Evolutionary conservation across 73 alveolate species (phyloP), one percentile per base, ranked within the genome.

Genomic region (Uronychia setigera): DNA sequence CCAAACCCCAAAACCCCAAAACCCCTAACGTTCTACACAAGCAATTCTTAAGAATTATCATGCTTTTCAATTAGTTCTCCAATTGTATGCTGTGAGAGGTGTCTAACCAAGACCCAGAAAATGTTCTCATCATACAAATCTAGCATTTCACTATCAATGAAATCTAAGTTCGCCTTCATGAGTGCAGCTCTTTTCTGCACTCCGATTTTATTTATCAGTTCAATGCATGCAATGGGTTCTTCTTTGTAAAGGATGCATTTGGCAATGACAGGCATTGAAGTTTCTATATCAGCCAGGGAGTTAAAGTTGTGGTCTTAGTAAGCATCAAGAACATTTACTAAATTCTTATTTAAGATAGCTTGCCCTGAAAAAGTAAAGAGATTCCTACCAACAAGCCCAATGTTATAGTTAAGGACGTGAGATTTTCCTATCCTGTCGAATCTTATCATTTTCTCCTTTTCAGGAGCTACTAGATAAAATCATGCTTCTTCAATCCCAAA

Each of bases 261-360:
- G 29, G 89, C 74, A 19, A 92, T 58, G 1, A 90, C 88, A 0
- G 97, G 97, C 93, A 89, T 90, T 60, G 89, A 79, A 25, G 97
- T 92, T 26, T 84, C 89, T 26, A 92, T 89, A 85, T 92, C 97
- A 35, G 89, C 87, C 32, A 79, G 60, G 0, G 93, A 91, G 35
- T 90, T 92, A 58, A 77, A 92, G 1, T 79, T 78, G 31, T 87
- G 80, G 84, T 87, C 92, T 27, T 80, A 60, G 34, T 92, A 92
- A 27, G 95, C 92, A 85, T 92, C 90, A 79, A 58, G 32, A 5
- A 90, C 82, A 13, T 92, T 78, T 19, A 92, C 5, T n/a, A 83
- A 26, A 35, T 84, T 89, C 76, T 87, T 31, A 33, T 35, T 58
- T 33, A 89, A 78, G 76, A 92, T 79, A 1, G 60, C 78, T 27